phyloP scores from a whole-genome alignment of 164 flowering plant species.

The Euptelea pleiosperma region DNA sequence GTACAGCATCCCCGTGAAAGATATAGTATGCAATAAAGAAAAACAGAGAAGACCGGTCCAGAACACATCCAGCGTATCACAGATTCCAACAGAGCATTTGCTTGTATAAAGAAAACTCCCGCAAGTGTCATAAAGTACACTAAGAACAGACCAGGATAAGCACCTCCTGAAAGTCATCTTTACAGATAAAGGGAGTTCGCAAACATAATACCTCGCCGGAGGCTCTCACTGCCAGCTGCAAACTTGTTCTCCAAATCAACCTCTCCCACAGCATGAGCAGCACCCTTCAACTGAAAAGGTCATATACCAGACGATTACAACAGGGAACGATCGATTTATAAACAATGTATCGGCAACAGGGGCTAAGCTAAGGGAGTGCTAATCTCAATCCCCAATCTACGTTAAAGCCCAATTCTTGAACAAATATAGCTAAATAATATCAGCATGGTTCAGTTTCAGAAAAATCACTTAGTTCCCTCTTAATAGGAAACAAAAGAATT shows the following conservation, averaged over 20 bases:
- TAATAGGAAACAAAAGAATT: background rate
- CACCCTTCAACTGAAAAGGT: slow-evolving; percentile 58
- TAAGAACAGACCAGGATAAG: background rate
- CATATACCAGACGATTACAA: background rate
- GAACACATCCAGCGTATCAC: no score
- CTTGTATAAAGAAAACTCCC: background rate
- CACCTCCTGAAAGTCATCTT: slow-evolving; percentile 7
- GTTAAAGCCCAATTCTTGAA: no score
- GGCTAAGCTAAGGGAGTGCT: background rate
- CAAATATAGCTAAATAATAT: no score
- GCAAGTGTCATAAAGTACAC: no score
- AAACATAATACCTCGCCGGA: slow-evolving; percentile 94
- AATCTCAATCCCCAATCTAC: background rate
- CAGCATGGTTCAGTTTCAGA: no score
- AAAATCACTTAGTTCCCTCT: no score
- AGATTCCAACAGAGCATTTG: slow-evolving; percentile 2
- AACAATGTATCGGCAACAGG: background rate
- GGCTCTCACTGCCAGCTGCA: slow-evolving; percentile 80
- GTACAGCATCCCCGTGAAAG: no score
- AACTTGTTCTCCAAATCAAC: slow-evolving; percentile 73
- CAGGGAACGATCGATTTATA: background rate
- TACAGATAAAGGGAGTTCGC: slow-evolving; percentile 64
- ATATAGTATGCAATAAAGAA: no score
- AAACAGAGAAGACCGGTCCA: no score
- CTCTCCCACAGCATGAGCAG: slow-evolving; percentile 97